Evolutionary conservation across 2,329 filamentous ascomycete genomes (phyloP).

Genomic region (Didymella sp.): DNA sequence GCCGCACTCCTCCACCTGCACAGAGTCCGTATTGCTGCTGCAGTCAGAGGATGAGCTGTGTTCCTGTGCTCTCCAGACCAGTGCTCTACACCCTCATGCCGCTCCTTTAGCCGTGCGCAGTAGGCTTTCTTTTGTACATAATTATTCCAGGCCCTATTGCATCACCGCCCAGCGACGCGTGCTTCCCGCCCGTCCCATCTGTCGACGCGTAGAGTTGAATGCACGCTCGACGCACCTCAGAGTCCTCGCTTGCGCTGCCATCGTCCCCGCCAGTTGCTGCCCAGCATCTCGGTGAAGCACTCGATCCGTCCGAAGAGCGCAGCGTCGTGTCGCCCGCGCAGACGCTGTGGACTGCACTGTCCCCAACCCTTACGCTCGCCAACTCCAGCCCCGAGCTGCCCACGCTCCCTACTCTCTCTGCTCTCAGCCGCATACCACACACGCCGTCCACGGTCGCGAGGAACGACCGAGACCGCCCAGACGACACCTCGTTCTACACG

Average conservation of each 20-base stretch:
- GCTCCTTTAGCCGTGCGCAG: slow-evolving; percentile 45
- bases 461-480: slow-evolving; percentile 48
- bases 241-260: slow-evolving; percentile 41
- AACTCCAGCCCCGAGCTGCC: slow-evolving; percentile 53
- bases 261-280: slow-evolving; percentile 47
- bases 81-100: slow-evolving; percentile 46
- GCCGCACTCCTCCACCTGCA: slow-evolving; percentile 26
- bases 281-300: slow-evolving; percentile 33
- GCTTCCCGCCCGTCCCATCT: slow-evolving; percentile 18
- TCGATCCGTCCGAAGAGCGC: slow-evolving; percentile 35
- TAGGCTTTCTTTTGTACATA: slow-evolving; percentile 43
- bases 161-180: slow-evolving; percentile 30
- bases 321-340: slow-evolving; percentile 43
- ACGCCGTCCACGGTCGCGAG: slow-evolving; percentile 47
- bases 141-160: slow-evolving; percentile 32
- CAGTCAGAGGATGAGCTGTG: slow-evolving; percentile 41
- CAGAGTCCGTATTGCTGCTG: slow-evolving; percentile 26
- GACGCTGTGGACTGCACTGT: slow-evolving; percentile 50
- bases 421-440: slow-evolving; percentile 41
- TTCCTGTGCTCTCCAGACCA: slow-evolving; percentile 38
- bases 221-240: slow-evolving; percentile 47
- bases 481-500: slow-evolving; percentile 67
- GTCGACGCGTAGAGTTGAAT: slow-evolving; percentile 50
- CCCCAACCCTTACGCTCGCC: slow-evolving; percentile 51
- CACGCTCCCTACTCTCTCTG: slow-evolving; percentile 44